Percentiles rank a stretch among this genome's conserved stretches.
phyloP scores from a whole-genome alignment of 768 basidiomycete species.

The Hydnum rufescens region DNA sequence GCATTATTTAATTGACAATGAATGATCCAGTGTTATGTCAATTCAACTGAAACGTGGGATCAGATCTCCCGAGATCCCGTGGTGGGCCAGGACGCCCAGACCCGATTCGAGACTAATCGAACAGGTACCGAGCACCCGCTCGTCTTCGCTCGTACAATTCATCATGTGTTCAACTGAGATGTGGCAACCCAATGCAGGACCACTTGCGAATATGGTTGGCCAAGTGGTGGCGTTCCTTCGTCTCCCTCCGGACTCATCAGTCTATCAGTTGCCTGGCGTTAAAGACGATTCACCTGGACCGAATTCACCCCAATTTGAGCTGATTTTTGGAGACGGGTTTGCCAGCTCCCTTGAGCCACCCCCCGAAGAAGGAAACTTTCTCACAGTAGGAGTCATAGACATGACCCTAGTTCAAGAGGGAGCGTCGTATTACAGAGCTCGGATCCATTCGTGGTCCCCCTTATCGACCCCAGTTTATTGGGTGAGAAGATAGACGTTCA shows the following conservation, averaged over 20 bases:
- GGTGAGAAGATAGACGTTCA: not conserved
- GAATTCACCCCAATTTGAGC: not conserved
- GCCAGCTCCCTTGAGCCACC: not conserved
- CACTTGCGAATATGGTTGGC: not conserved
- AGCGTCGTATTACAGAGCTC: not conserved
- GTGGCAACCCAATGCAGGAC: too few species aligned
- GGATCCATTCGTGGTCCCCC: conserved; percentile 1
- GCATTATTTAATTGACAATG: too few species aligned
- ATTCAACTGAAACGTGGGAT: not conserved
- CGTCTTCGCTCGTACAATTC: too few species aligned
- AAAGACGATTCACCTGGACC: not conserved
- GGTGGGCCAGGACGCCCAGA: not conserved
- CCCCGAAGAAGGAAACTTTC: not conserved
- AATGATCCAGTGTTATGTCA: not conserved
- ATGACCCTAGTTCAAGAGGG: conserved; percentile 1
- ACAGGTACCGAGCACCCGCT: too few species aligned
- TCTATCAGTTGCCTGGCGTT: not conserved
- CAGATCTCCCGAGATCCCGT: not conserved
- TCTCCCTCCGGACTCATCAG: not conserved
- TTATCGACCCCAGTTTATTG: not conserved
- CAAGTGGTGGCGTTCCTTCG: not conserved
- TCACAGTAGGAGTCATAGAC: not conserved
- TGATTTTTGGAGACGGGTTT: not conserved
- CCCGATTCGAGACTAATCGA: not conserved
- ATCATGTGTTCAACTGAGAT: too few species aligned